Percentiles rank a stretch among this genome's conserved stretches.
Evolutionary conservation across 139 green algal species (phyloP).

Genomic region (Zygnema circumcarinatum): DNA sequence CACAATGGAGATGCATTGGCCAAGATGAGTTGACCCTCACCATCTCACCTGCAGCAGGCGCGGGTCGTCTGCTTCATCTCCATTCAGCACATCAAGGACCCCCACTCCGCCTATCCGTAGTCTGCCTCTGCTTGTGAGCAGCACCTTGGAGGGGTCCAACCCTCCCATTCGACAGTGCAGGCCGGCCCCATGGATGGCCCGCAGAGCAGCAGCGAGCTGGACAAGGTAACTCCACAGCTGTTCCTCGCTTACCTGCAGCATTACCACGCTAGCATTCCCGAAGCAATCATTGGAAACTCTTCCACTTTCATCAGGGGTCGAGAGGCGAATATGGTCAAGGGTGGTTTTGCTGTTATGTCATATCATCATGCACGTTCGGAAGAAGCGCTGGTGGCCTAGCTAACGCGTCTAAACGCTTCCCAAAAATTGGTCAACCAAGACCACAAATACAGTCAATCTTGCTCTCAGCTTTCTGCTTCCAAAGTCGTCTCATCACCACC

Average conservation of each 20-base stretch:
- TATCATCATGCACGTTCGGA: too few relatives aligned
- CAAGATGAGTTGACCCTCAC: not conserved
- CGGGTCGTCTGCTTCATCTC: slow-evolving; percentile 40
- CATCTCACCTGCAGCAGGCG: slow-evolving; percentile 40
- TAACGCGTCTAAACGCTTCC: too few relatives aligned
- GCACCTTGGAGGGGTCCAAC: slow-evolving; percentile 83
- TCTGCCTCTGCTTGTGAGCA: slow-evolving; percentile 71
- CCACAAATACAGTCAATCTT: too few relatives aligned
- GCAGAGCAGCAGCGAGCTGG: slow-evolving; percentile 75
- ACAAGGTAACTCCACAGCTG: slow-evolving; percentile 85
- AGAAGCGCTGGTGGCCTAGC: too few relatives aligned
- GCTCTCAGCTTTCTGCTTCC: too few relatives aligned
- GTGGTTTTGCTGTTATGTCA: too few relatives aligned
- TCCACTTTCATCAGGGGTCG: too few relatives aligned
- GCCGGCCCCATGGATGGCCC: slow-evolving; percentile 75
- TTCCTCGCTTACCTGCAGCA: slow-evolving; percentile 69
- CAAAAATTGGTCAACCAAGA: too few relatives aligned
- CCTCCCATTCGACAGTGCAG: slow-evolving; percentile 64
- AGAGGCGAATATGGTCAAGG: too few relatives aligned
- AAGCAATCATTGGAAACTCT: too few relatives aligned
- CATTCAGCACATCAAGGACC: slow-evolving; percentile 69
- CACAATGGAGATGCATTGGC: too few relatives aligned
- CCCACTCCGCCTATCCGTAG: slow-evolving; percentile 75
- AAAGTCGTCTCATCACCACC: too few relatives aligned
- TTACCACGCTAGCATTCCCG: not conserved